Percentiles rank a stretch among this genome's conserved stretches.
Evolutionary conservation across 768 basidiomycete genomes (phyloP).

Genomic region (Artomyces pyxidatus): DNA sequence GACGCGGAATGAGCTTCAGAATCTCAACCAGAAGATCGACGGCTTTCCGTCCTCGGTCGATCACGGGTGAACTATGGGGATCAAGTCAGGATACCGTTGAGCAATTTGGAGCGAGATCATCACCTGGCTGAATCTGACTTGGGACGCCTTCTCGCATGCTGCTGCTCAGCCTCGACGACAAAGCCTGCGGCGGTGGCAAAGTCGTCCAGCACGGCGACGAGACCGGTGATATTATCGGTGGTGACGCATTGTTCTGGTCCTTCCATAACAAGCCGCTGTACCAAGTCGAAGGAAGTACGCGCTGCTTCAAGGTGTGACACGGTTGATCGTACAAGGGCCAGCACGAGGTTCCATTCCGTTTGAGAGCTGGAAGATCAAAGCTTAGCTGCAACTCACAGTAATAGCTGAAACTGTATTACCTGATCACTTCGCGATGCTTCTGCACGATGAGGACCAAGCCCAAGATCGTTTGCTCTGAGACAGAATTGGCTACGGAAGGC

Average conservation of each 20-base stretch:
- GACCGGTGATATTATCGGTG: constrained; percentile 71
- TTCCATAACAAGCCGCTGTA: constrained; percentile 57
- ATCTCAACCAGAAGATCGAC: constrained; percentile 74
- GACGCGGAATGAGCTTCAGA: constrained; percentile 51
- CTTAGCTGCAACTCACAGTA: not conserved
- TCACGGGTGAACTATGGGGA: constrained; percentile 51
- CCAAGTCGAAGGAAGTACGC: constrained; percentile 72
- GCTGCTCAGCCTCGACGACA: constrained; percentile 51
- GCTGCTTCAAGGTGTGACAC: constrained; percentile 83
- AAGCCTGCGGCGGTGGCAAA: constrained; percentile 70
- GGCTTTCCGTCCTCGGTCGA: constrained; percentile 77
- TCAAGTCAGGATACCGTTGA: no score
- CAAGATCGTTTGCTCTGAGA: constrained; percentile 86
- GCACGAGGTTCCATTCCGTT: constrained; percentile 94
- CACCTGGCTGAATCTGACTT: constrained; percentile 46
- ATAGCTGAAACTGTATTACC: constrained; percentile 31
- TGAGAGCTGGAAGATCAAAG: constrained; percentile 47
- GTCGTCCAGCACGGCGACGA: constrained; percentile 77
- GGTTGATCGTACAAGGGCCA: constrained; percentile 80
- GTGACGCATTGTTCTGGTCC: constrained; percentile 55
- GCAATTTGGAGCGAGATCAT: not conserved
- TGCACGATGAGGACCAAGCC: constrained; percentile 78
- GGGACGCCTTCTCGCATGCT: constrained; percentile 42
- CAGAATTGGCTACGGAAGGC: constrained; percentile 62
- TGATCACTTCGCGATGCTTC: constrained; percentile 63